Evolutionary conservation across 1,284 basidiomycete species (phyloP), one percentile per base, ranked within the genome.

Genomic region (Xerocomus nothofagi): DNA sequence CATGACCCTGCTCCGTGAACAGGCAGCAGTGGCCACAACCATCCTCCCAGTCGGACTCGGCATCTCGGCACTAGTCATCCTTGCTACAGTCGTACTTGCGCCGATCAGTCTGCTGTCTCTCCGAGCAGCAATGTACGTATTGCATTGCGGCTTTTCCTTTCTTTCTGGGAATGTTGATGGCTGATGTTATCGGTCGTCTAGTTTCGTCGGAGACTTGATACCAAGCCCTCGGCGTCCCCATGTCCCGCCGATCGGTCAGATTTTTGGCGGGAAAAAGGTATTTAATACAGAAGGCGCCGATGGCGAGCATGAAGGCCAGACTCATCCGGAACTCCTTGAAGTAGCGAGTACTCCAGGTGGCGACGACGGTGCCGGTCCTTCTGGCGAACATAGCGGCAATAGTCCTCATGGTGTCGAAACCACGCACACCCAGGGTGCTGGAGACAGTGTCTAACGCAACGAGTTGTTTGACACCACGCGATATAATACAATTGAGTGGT

Each of bases 21-120:
- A 26, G 14, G 7, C 39, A 2, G 48, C 57, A 4, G 32, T 30
- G 5, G 48, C 26, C 11, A 26, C 54, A 2, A 48, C 40, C 5
- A 18, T 53, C 38, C 44, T 67, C 6, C 47, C 59, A 3, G 47
- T 26, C 1, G 2, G 54, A 5, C 44, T 67, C 1, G 62, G 58
- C 5, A 33, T 61, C 17, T 53, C 64, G 0, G 36, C 32, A 0
- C 23, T 65, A 10, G 60, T 44, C 2, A 9, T 57, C 30, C 47
- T 63, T 3, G 44, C 50, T 3, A 41, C 42, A 17, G 17, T n/a
- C n/a, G n/a, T n/a, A n/a, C n/a, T n/a, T n/a, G n/a, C n/a, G n/a
- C n/a, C n/a, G 1, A 17, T 56, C n/a, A 48, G 50, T 26, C n/a
- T 50, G 7, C n/a, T n/a, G 7, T 67, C 58, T 17, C 31, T 44